Base-by-base conservation (phyloP, 495 filamentous ascomycete genomes). In the Trichodelitschia bisporula region DNA sequence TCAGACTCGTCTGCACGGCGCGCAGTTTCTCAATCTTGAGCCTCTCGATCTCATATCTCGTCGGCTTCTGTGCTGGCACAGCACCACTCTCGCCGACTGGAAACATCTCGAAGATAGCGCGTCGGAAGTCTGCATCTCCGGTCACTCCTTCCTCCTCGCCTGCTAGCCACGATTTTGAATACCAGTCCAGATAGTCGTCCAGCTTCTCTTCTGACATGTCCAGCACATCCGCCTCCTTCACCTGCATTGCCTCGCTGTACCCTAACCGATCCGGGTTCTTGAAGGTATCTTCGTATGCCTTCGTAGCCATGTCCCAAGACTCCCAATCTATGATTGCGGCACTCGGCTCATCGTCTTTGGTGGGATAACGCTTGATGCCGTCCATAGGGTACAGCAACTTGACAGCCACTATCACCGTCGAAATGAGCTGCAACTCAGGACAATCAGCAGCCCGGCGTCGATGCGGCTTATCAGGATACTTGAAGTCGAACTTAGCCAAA, bases 111-210 rank as follows among this genome's bases (percentile, higher is more conserved):
- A 59, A 57, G 14, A 69, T 38, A 15, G 48, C 50, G 28, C 53
- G 48, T 10, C 48, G 33, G 30, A 43, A 45, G 2, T 44, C 40
- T 15, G 31, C 36, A 4, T 43, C 41, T 23, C 28, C 30, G 3
- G 28, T 38, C 29, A 36, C 17, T 20, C 25, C 29, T 16, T 11
- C 32, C 36, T 15, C 27, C 11, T 27, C 35, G 29, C 30, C 41
- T 28, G 32, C 58, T 28, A 74, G 43, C 64, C 71, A 89, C 18
- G 56, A 78, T 39, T 63, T 61, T 44, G 84, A 72, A 42, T 77
- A 90, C 76, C 77, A 93, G 46, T 83, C 68, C 58, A 97, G 57
- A 36, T 90, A 90, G 29, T 74, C 62, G 37, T 86, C 72, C 31
- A 93, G 45, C 35, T 89, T 64, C 6, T 55, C 44, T 12, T 59